phyloP scores from a whole-genome alignment of 306 rosid genomes.

The Citrullus amarus region DNA sequence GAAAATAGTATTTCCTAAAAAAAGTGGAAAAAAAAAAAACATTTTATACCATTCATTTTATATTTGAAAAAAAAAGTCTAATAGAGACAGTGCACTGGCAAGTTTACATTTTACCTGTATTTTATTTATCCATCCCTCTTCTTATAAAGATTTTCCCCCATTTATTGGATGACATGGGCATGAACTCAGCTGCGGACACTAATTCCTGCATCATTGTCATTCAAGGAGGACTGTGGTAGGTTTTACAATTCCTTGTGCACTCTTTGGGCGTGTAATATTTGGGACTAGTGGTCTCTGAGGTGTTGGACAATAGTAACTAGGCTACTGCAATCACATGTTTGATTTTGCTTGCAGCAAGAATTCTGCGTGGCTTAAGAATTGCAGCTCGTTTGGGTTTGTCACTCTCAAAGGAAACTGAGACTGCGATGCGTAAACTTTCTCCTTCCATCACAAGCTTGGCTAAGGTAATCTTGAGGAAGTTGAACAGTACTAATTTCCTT shows the following conservation, averaged over 20 bases:
- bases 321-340: background rate
- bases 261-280: conserved; percentile 18
- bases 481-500: conserved; percentile 4
- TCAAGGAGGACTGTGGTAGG: conserved; percentile 86
- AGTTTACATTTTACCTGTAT: background rate
- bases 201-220: conserved; percentile 66
- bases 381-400: conserved; percentile 89
- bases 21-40: background rate
- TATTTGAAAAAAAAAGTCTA: background rate
- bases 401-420: conserved; percentile 43
- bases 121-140: background rate
- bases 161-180: conserved; percentile 16
- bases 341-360: conserved; percentile 52
- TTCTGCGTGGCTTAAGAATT: conserved; percentile 86
- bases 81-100: background rate
- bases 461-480: conserved; percentile 21
- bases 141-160: conserved; percentile 2
- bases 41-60: background rate
- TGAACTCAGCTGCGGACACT: conserved; percentile 31
- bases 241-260: conserved; percentile 8
- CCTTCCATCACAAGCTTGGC: conserved; percentile 19
- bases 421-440: conserved; percentile 28
- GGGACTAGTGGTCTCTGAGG: conserved; percentile 12
- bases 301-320: conserved; percentile 15
- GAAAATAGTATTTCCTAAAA: background rate